Conservation (phyloP, 331 rosid genomes). For the Phaseolus coccineus region DNA sequence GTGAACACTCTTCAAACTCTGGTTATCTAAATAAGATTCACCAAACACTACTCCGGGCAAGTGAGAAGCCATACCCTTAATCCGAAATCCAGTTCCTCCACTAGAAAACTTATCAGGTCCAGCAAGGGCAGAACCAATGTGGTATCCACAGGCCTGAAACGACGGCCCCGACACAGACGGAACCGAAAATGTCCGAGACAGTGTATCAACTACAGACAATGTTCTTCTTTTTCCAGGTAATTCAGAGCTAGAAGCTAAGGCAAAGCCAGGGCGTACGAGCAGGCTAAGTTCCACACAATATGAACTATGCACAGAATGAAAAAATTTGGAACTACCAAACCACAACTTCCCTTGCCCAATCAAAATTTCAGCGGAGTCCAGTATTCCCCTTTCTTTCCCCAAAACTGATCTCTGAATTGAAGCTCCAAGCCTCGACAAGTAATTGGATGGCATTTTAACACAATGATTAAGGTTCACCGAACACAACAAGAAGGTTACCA, state of each 20-base stretch:
- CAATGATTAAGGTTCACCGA: slow-evolving; percentile 44
- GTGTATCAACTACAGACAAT: slow-evolving; percentile 71
- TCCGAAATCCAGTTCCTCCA: slow-evolving; percentile 45
- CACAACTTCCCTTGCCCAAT: slow-evolving; percentile 67
- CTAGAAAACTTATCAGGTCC: slow-evolving; percentile 52
- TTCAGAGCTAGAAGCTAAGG: slow-evolving; percentile 61
- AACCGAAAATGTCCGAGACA: slow-evolving; percentile 71
- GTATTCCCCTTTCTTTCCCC: slow-evolving; percentile 63
- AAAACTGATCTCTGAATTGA: slow-evolving; percentile 57
- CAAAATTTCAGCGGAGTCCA: slow-evolving; percentile 59
- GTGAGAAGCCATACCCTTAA: slow-evolving; percentile 69
- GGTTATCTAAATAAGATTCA: slow-evolving; percentile 50
- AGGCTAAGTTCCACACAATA: slow-evolving; percentile 52
- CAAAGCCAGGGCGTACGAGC: slow-evolving; percentile 51
- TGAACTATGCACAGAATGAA: slow-evolving; percentile 54
- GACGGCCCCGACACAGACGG: slow-evolving; percentile 83
- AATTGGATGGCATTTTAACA: slow-evolving; percentile 76
- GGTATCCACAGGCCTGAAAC: slow-evolving; percentile 74
- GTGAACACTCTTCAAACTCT: slow-evolving; percentile 42
- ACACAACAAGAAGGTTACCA: slow-evolving; percentile 36
- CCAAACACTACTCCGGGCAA: slow-evolving; percentile 60
- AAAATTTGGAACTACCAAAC: slow-evolving; percentile 62
- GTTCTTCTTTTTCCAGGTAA: slow-evolving; percentile 54
- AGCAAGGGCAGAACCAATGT: slow-evolving; percentile 55
- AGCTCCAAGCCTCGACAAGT: slow-evolving; percentile 63